A percentile compares a stretch with the other conserved stretches of the same genome.
Conservation (phyloP, 257 asterid species). For the Catharanthus roseus region DNA sequence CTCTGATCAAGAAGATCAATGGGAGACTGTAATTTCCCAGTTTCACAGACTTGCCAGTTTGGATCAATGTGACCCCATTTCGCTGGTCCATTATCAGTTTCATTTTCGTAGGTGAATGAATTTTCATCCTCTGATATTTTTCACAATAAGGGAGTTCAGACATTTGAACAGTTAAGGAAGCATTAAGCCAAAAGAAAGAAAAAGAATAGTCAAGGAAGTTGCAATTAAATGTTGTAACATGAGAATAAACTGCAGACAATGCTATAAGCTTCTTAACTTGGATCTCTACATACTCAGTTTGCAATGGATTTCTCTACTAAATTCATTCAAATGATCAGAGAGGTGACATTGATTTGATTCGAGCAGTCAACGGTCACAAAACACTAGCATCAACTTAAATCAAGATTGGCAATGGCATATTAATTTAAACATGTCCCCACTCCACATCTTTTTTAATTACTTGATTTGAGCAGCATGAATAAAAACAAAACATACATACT, state of each 20-base stretch:
- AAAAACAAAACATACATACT: neutral
- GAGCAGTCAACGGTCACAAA: neutral
- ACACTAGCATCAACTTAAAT: neutral
- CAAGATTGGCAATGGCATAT: too few relatives aligned
- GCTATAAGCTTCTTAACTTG: neutral
- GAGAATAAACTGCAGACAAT: neutral
- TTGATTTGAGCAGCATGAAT: neutral
- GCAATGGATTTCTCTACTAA: too few relatives aligned
- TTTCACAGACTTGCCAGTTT: slow-evolving; percentile 42
- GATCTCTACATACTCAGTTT: neutral
- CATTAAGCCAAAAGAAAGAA: too few relatives aligned
- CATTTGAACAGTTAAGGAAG: neutral
- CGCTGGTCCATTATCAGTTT: slow-evolving; percentile 40
- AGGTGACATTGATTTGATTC: too few relatives aligned
- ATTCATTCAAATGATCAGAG: too few relatives aligned
- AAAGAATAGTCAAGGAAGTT: too few relatives aligned
- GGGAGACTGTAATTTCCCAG: slow-evolving; percentile 61
- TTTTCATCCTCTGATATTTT: slow-evolving; percentile 36
- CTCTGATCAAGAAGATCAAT: slow-evolving; percentile 36
- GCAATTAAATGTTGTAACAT: neutral
- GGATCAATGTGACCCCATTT: slow-evolving; percentile 45
- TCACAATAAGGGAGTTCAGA: neutral
- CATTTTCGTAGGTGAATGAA: slow-evolving; percentile 28
- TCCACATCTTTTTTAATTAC: neutral
- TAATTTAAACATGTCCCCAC: too few relatives aligned